Evolutionary conservation across 192 early-diverging fungal genomes (phyloP), one percentile per base, ranked within the genome.

Genomic region (Coemansia sp.): DNA sequence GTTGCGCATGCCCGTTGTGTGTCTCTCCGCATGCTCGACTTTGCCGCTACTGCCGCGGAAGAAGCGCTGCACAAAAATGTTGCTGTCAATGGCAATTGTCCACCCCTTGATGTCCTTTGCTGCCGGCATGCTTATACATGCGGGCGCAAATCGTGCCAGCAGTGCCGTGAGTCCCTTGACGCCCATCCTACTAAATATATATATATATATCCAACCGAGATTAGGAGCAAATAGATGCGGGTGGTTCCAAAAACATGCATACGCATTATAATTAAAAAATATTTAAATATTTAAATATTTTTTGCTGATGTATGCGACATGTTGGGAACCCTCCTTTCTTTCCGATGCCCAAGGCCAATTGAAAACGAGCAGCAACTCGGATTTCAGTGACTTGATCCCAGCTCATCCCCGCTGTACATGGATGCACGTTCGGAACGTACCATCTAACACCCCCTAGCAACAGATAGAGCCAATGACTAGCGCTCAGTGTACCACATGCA

Each of bases 1-100:
- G n/a, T 72, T 61, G 59, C 87, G 86, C 39, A 93, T 87, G 11
- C 90, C 89, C 14, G 76, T 70, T 17, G 90, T 70, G 62, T 90
- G 89, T 14, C 86, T 80, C 32, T 80, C 46, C 1, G 76, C 73
- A 48, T 82, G 77, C 21, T 77, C 66, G 31, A 69, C 62, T 7
- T 78, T 61, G 38, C 76, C 76, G 44, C 85, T 78, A 10, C 58
- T 70, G 42, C 75, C 73, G 55, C 66, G 80, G 66, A 87, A 84
- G 61, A 87, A 90, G 17, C 78, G 78, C 58, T 86, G 79, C 36
- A 90, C 67, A 62, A 82, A 87, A 7, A 87, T 80, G 62, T 82
- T 86, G 64, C 72, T 76, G 68, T 90, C 89, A 17, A 90, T 68
- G 1, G 85, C 85, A 8, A 88, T 53, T 0, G 75, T 78, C 74